phyloP scores from a whole-genome alignment of 768 basidiomycete species.

The Panus rudis region DNA sequence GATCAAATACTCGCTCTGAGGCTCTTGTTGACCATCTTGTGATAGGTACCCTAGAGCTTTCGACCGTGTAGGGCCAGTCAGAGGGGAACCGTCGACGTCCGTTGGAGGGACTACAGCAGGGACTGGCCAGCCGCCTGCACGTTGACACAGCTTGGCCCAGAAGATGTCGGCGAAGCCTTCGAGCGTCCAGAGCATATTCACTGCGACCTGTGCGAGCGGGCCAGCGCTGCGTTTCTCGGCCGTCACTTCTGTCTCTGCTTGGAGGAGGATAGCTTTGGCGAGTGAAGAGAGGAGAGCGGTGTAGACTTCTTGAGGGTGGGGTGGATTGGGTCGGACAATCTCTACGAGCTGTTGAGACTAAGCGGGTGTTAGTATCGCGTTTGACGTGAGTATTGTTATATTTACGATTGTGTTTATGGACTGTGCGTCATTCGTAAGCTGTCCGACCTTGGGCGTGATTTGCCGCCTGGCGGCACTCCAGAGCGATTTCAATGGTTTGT shows the following conservation, averaged over 20 bases:
- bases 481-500: slow-evolving; percentile 44
- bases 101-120: slow-evolving; percentile 51
- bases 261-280: slow-evolving; percentile 79
- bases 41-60: slow-evolving; percentile 54
- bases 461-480: slow-evolving; percentile 68
- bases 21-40: slow-evolving; percentile 54
- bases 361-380: slow-evolving; percentile 13
- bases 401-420: slow-evolving; percentile 63
- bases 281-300: slow-evolving; percentile 79
- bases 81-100: slow-evolving; percentile 44
- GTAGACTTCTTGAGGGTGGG: slow-evolving; percentile 42
- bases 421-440: slow-evolving; percentile 64
- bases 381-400: slow-evolving; percentile 13
- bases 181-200: slow-evolving; percentile 53
- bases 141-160: slow-evolving; percentile 79
- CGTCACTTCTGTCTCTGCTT: slow-evolving; percentile 90
- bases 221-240: slow-evolving; percentile 81
- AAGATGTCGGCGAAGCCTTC: slow-evolving; percentile 65
- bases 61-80: slow-evolving; percentile 32
- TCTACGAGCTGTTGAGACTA: slow-evolving; percentile 37
- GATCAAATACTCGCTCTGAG: slow-evolving; percentile 49
- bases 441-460: slow-evolving; percentile 84
- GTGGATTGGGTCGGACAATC: slow-evolving; percentile 29
- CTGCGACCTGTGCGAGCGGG: slow-evolving; percentile 73
- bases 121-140: slow-evolving; percentile 83